Base-by-base conservation (phyloP, 495 filamentous ascomycete species). In the Hapsidospora chrysogenum region DNA sequence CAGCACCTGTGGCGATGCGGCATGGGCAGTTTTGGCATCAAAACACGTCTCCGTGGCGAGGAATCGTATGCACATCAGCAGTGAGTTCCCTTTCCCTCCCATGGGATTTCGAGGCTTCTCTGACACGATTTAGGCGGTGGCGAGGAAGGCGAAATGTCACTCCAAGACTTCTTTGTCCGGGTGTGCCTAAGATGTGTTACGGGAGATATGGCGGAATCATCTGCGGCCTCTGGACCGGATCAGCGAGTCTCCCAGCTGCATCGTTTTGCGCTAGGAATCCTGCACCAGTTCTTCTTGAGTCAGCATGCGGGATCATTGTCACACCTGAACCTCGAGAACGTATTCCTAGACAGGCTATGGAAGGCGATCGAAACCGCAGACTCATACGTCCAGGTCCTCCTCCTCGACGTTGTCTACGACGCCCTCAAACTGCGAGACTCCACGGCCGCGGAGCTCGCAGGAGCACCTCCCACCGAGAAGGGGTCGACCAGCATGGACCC, bases 271-370 rank as follows among this genome's bases (percentile, higher is more conserved):
- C 59, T 92, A 21, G 64, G 71, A 8, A 66, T 83, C 16, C 63
- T 92, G 41, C 78, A 79, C 35, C 78, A 81, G 43, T 71, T 92
- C 36, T 66, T 87, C 11, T 52, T 79, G 8, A 78, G 78, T 13
- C 80, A 78, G 3, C 78, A 74, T 40, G 68, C 77, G 17, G 60
- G 72, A 34, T 59, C 68, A 9, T 49, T 92, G 18, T 68, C 70
- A 6, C 68, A 74, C 28, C 61, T 85, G 16, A 73, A 81, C 31
- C 61, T 93, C 22, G 85, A 93, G 48, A 55, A 67, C 9, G 43
- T 68, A 16, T 59, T 95, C 16, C 77, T 92, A 41, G 76, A 78
- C 17, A 70, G 69, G 34, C 65, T 95, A 18, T 58, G 63, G 9
- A 57, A 64, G 37, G 73, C 75, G 2, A 63, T 87, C n/a, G 58